phyloP scores from a whole-genome alignment of 2,329 filamentous ascomycete species.

The Trichoderma harzianum region DNA sequence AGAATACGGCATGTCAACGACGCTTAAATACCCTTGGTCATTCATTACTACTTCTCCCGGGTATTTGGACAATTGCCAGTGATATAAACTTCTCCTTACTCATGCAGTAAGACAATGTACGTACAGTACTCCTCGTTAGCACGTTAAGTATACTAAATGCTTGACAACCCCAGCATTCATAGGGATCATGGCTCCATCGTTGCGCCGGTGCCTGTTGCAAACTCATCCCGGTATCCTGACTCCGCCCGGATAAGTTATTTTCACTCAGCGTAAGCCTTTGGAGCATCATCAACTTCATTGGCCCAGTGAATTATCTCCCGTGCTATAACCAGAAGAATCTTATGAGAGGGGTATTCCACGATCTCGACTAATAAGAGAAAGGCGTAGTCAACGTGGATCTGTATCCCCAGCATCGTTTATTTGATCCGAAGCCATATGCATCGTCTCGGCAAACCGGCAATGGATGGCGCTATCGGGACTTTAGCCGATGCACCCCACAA shows the following conservation, averaged over 20 bases:
- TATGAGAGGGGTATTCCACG: constrained; percentile 32
- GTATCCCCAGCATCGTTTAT: background rate
- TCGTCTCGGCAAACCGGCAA: background rate
- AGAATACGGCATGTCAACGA: background rate
- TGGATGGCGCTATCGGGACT: background rate
- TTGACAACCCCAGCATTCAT: background rate
- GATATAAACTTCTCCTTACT: background rate
- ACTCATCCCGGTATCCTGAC: background rate
- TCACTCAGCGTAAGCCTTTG: constrained; percentile 28
- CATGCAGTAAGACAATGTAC: background rate
- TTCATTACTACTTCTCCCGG: background rate
- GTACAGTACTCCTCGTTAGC: background rate
- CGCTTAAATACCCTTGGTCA: background rate
- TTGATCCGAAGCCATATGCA: constrained; percentile 16
- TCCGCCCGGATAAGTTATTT: constrained; percentile 21
- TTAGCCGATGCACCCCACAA: background rate
- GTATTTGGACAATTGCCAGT: background rate
- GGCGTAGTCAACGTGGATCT: background rate
- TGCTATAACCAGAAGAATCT: constrained; percentile 35
- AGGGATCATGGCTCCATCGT: background rate
- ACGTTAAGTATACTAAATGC: background rate
- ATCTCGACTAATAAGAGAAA: constrained; percentile 33
- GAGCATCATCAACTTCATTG: constrained; percentile 29
- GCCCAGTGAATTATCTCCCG: constrained; percentile 38
- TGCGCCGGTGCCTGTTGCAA: background rate